Conservation (phyloP, 441 rosid genomes). For the Geranium incanum region DNA sequence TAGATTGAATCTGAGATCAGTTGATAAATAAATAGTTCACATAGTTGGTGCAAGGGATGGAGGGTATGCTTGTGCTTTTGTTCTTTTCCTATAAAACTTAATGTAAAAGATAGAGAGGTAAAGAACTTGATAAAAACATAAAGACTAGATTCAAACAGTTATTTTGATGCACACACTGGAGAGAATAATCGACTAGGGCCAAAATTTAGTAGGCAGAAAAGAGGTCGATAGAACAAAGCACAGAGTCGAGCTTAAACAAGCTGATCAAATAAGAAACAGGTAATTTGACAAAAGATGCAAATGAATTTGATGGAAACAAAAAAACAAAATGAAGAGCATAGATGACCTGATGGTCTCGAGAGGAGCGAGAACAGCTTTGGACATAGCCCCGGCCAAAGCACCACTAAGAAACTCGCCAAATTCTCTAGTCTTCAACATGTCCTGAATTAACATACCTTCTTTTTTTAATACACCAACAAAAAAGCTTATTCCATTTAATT, state of each 20-base stretch:
- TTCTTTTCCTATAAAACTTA: not conserved
- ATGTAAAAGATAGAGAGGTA: not conserved
- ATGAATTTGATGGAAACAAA: not conserved
- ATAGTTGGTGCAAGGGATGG: not conserved
- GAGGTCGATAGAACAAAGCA: too few relatives aligned
- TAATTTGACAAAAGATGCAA: not conserved
- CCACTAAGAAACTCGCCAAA: slow-evolving; percentile 87
- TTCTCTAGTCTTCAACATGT: slow-evolving; percentile 59
- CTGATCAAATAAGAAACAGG: not conserved
- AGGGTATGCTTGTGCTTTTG: not conserved
- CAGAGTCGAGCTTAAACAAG: not conserved
- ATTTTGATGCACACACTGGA: not conserved
- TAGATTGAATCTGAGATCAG: not conserved
- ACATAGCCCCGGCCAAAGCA: slow-evolving; percentile 95
- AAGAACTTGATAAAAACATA: not conserved
- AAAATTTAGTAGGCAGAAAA: not conserved
- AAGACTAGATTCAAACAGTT: not conserved
- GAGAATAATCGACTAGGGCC: not conserved
- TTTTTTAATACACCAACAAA: not conserved
- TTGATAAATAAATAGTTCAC: not conserved
- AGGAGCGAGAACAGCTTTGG: slow-evolving; percentile 96
- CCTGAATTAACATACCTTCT: slow-evolving; percentile 36
- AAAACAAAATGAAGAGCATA: not conserved
- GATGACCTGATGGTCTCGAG: slow-evolving; percentile 85
- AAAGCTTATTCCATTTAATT: not conserved